These are phyloP conservation scores for Fomitopsis schrenkii DNA, from an alignment of 1,284 basidiomycete species.

Conservation along the genomic window DNA sequence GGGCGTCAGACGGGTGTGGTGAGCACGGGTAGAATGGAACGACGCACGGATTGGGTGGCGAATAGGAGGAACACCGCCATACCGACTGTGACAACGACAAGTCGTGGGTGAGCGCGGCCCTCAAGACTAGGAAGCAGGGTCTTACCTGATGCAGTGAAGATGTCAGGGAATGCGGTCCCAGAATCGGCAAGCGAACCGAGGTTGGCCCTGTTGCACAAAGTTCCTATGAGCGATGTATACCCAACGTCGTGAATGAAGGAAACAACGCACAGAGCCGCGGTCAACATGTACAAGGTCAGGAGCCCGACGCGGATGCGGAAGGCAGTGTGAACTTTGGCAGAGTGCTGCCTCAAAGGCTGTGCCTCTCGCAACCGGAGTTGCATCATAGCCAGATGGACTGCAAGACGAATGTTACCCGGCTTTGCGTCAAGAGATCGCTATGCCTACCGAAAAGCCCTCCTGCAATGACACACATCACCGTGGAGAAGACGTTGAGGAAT, in stretches of 20 bases:
- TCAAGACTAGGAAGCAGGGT: neutral
- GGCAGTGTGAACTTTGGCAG: slow-evolving; percentile 11
- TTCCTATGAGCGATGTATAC: neutral
- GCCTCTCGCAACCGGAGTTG: slow-evolving; percentile 14
- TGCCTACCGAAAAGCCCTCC: slow-evolving; percentile 16
- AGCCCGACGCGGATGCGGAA: slow-evolving; percentile 15
- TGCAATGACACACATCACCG: slow-evolving; percentile 17
- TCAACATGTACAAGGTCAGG: slow-evolving; percentile 20
- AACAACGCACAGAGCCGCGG: slow-evolving; percentile 18
- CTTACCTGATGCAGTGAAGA: slow-evolving; percentile 24
- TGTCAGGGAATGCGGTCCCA: slow-evolving; percentile 17
- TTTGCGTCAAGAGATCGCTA: neutral
- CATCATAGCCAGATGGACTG: slow-evolving; percentile 16
- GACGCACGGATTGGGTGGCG: slow-evolving; percentile 20
- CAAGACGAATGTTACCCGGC: neutral
- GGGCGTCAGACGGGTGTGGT: neutral
- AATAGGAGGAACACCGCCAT: slow-evolving; percentile 23
- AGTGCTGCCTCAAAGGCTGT: slow-evolving; percentile 11
- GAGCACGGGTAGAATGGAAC: neutral
- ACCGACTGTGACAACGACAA: slow-evolving; percentile 14
- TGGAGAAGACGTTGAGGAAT: slow-evolving; percentile 16
- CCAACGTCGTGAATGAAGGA: neutral
- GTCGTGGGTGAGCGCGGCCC: neutral
- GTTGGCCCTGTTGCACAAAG: slow-evolving; percentile 10
- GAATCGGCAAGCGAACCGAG: slow-evolving; percentile 12